Conservation (phyloP, 2,329 filamentous ascomycete species). For the Plenodomus tracheiphilus region DNA sequence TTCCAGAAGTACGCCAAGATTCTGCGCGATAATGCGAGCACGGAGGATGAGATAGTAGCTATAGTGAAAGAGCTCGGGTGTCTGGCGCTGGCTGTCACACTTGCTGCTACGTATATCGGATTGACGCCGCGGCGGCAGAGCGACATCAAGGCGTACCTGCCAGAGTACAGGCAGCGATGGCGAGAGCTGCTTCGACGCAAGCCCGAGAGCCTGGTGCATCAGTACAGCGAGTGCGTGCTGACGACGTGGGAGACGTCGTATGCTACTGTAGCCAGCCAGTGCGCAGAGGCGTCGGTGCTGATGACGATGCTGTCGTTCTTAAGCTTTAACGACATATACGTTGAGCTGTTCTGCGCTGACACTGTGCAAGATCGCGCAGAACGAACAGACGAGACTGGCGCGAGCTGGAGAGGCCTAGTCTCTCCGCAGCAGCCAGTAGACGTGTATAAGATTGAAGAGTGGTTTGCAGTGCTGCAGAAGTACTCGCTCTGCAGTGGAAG, state of each 20-base stretch:
- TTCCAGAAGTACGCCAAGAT: slow-evolving; percentile 8
- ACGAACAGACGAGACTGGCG: neutral
- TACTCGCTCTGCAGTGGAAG: no score
- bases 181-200: slow-evolving; percentile 15
- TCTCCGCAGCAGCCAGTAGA: no score
- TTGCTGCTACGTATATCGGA: slow-evolving; percentile 16
- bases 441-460: no score
- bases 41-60: slow-evolving; percentile 3
- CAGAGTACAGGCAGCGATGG: slow-evolving; percentile 16
- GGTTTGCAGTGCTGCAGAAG: no score
- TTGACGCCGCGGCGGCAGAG: slow-evolving; percentile 16
- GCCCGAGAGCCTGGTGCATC: slow-evolving; percentile 14
- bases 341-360: slow-evolving; percentile 6
- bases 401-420: no score
- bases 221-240: slow-evolving; percentile 28
- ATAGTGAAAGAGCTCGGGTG: slow-evolving; percentile 24
- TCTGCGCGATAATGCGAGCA: neutral
- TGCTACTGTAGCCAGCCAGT: slow-evolving; percentile 11
- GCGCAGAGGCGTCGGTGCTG: slow-evolving; percentile 15
- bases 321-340: slow-evolving; percentile 15
- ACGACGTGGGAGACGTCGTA: slow-evolving; percentile 26
- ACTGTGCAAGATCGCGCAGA: neutral
- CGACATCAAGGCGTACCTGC: slow-evolving; percentile 16
- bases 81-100: slow-evolving; percentile 22
- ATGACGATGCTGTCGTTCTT: slow-evolving; percentile 9